Evolutionary conservation across 768 basidiomycete genomes (phyloP), one percentile per base, ranked within the genome.

Genomic region (Kondoa subrosea): DNA sequence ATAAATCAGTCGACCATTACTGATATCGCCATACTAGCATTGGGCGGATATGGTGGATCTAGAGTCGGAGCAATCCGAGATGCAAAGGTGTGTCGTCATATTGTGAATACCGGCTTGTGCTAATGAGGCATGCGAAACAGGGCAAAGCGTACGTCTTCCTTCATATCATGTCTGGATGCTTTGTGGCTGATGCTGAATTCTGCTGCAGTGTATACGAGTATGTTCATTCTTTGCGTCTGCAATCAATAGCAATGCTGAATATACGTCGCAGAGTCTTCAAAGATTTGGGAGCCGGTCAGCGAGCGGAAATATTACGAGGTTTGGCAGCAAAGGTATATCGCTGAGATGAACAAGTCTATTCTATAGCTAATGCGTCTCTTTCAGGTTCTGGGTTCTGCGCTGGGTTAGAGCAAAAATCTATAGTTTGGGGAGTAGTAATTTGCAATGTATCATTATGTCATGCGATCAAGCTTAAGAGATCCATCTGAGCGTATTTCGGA

Each of bases 21-120:
- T n/a, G n/a, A n/a, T n/a, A n/a, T n/a, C n/a, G n/a, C n/a, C n/a
- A n/a, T n/a, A n/a, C n/a, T n/a, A n/a, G n/a, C n/a, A n/a, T n/a
- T 21, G 21, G 40, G 69, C 21, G 69, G 66, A 26, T 69, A 69
- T 34, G 60, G 57, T 14, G 69, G 69, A 25, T 56, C 56, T 3
- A 69, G 66, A 61, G 21, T 69, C 31, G 69, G 69, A 26, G n/a
- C 34, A n/a, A 67, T 69, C 50, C 31, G 69, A 31, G 69, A 69
- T 32, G 69, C 69, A 3, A 69, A 69, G 40, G 40, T 50, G 40
- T 21, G 40, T 50, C 40, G 21, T 8, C 8, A 21, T 50, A 8
- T 8, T 50, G 40, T 50, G n/a, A n/a, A n/a, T n/a, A n/a, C n/a
- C n/a, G n/a, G n/a, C n/a, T n/a, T n/a, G n/a, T n/a, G n/a, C n/a